Percentiles rank a stretch among this genome's conserved stretches.
These are phyloP conservation scores for Penicillium dipodomyicola DNA, from an alignment of 495 filamentous ascomycete species.

Conservation along the genomic window DNA sequence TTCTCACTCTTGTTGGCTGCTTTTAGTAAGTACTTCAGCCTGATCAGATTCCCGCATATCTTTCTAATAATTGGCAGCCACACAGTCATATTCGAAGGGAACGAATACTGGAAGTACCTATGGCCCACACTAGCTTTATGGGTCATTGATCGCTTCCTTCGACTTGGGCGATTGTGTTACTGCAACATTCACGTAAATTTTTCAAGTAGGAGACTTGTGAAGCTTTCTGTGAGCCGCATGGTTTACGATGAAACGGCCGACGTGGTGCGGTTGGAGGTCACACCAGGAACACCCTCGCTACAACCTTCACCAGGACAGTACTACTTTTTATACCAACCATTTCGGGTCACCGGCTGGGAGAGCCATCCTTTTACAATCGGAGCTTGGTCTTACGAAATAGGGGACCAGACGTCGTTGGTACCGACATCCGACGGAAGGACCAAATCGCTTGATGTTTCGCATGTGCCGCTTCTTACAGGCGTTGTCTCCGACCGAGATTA, in stretches of 20 bases:
- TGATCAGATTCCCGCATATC: background rate
- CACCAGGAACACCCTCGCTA: conserved; percentile 31
- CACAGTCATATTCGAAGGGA: conserved; percentile 44
- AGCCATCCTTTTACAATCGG: conserved; percentile 61
- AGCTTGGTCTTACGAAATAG: conserved; percentile 35
- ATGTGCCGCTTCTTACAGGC: conserved; percentile 37
- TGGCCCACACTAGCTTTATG: conserved; percentile 53
- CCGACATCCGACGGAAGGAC: conserved; percentile 5
- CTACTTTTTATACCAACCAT: conserved; percentile 56
- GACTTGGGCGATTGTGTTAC: conserved; percentile 46
- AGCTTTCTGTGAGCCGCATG: conserved; percentile 34
- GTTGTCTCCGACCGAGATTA: conserved; percentile 2
- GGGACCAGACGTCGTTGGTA: background rate
- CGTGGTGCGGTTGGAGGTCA: conserved; percentile 50
- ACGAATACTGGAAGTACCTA: conserved; percentile 51
- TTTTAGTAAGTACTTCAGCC: conserved; percentile 46
- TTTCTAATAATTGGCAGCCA: conserved; percentile 39
- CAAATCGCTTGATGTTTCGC: conserved; percentile 23
- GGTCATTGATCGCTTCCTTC: conserved; percentile 49
- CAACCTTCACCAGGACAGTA: conserved; percentile 50
- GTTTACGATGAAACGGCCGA: conserved; percentile 49
- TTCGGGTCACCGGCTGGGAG: conserved; percentile 52
- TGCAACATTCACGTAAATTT: conserved; percentile 43
- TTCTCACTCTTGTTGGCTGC: conserved; percentile 49
- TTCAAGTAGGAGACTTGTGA: conserved; percentile 17